Evolutionary conservation across 2,329 filamentous ascomycete species (phyloP).

Genomic region (Rutstroemia sp.): DNA sequence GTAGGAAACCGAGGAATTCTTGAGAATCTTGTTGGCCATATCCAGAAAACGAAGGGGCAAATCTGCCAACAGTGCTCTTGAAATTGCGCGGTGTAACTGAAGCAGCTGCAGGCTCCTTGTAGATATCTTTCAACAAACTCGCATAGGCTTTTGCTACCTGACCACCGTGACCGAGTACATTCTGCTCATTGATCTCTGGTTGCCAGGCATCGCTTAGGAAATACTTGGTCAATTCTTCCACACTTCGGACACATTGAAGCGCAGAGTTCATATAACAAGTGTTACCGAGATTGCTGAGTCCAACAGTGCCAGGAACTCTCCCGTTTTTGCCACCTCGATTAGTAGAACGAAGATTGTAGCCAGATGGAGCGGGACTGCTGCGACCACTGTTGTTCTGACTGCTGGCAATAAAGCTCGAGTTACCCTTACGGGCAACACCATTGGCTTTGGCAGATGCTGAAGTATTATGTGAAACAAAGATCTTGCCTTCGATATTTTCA

Average conservation of each 20-base stretch:
- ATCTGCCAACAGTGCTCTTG: slow-evolving; percentile 73
- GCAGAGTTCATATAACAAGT: slow-evolving; percentile 99
- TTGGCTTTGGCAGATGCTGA: slow-evolving; percentile 16
- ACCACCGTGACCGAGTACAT: slow-evolving; percentile 79
- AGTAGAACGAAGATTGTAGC: slow-evolving; percentile 61
- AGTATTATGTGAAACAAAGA: slow-evolving; percentile 48
- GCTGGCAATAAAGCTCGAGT: slow-evolving; percentile 23
- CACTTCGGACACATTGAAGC: slow-evolving; percentile 85
- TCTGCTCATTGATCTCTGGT: slow-evolving; percentile 74
- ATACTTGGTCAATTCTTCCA: slow-evolving; percentile 88
- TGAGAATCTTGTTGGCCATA: slow-evolving; percentile 97
- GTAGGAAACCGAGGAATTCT: slow-evolving; percentile 89
- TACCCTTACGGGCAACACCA: slow-evolving; percentile 17
- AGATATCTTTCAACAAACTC: slow-evolving; percentile 68
- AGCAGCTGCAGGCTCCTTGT: slow-evolving; percentile 56
- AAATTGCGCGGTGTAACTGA: slow-evolving; percentile 74
- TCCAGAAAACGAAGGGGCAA: slow-evolving; percentile 80
- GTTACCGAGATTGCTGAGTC: slow-evolving; percentile 85
- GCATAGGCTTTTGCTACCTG: slow-evolving; percentile 82
- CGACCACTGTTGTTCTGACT: slow-evolving; percentile 51
- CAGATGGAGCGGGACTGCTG: slow-evolving; percentile 56
- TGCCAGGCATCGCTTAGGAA: slow-evolving; percentile 72
- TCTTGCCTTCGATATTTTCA: slow-evolving; percentile 57
- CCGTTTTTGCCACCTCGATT: slow-evolving; percentile 52
- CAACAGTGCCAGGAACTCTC: slow-evolving; percentile 67